Evolutionary conservation across 1,284 basidiomycete species (phyloP), one percentile per base, ranked within the genome.

Genomic region (Marasmius tenuissimus): DNA sequence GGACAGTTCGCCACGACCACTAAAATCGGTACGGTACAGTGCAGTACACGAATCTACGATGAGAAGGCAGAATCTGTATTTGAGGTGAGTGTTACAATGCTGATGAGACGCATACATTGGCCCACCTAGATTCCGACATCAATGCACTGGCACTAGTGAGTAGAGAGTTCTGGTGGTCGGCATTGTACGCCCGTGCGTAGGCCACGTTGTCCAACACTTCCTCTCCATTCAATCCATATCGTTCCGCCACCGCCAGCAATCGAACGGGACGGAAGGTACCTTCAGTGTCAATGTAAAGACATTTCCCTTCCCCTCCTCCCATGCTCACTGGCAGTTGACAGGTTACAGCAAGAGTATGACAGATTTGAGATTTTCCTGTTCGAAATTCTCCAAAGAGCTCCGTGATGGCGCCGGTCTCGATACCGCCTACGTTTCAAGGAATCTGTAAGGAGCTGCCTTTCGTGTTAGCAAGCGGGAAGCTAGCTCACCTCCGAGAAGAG

Each of bases 271-370:
- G 94, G 82, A 99, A 99, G 3, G 97, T 99, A 10, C 96, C 96
- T 73, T 99, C 97, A 0, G 97, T 99, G 75, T 99, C 97, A 76
- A 99, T 98, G 76, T 97, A 99, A 53, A 99, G 81, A 72, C 97
- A 98, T 78, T 99, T 99, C 55, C 97, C 97, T 76, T 99, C 97
- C 6, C 97, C 97, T 35, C 97, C 97, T 33, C 97, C 97, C 96
- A 98, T 98, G 68, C 88, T 92, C 51, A 97, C 91, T 0, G 97
- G 97, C 8, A 99, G 85, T 81, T 98, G 97, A 73, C 97, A 99
- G 6, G 97, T 98, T 14, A 98, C 97, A 0, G 97, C 96, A 40
- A 99, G 86, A 0, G 97, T 98, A 73, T 99, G 97, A 74, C 97
- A 99, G 57, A 99, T 85, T 72, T 99, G 97, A 40, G 95, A 97